phyloP scores from a whole-genome alignment of 805 yeast genomes.

The Metschnikowia cubensis region DNA sequence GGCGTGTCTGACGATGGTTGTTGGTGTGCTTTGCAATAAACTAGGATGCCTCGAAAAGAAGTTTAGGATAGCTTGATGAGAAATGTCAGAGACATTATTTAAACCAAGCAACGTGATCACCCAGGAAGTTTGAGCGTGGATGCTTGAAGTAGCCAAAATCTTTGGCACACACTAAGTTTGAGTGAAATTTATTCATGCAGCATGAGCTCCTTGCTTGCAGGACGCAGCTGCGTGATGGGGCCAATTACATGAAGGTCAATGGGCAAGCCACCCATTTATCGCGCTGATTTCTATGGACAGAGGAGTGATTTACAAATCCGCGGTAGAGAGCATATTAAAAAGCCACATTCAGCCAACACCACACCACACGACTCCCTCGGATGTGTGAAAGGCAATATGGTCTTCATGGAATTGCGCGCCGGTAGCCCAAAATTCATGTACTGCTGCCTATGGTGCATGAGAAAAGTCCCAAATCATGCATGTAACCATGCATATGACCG shows the following conservation, averaged over 20 bases:
- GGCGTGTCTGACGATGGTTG: background rate
- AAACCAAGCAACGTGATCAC: background rate
- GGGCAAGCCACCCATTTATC: background rate
- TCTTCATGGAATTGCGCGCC: slow-evolving; percentile 3
- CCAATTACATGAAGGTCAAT: background rate
- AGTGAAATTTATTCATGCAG: slow-evolving; percentile 6
- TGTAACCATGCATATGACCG: slow-evolving; percentile 3
- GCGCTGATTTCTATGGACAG: background rate
- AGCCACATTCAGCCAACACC: background rate
- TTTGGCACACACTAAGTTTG: slow-evolving; percentile 4
- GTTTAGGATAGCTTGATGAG: background rate
- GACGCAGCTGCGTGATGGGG: slow-evolving; percentile 3
- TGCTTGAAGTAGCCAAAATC: slow-evolving; percentile 4
- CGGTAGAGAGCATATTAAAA: background rate
- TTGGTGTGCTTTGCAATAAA: background rate
- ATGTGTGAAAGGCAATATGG: background rate
- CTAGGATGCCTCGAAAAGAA: background rate
- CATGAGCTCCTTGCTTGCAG: slow-evolving; percentile 4
- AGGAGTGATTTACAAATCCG: background rate
- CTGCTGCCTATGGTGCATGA: background rate
- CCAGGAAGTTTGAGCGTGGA: slow-evolving; percentile 1
- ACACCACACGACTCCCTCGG: background rate
- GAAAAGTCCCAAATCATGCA: slow-evolving; percentile 2
- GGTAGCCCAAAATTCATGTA: slow-evolving; percentile 2
- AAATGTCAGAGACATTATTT: slow-evolving; percentile 2